phyloP scores from a whole-genome alignment of 2,329 filamentous ascomycete genomes.

The Epichloe glyceriae region DNA sequence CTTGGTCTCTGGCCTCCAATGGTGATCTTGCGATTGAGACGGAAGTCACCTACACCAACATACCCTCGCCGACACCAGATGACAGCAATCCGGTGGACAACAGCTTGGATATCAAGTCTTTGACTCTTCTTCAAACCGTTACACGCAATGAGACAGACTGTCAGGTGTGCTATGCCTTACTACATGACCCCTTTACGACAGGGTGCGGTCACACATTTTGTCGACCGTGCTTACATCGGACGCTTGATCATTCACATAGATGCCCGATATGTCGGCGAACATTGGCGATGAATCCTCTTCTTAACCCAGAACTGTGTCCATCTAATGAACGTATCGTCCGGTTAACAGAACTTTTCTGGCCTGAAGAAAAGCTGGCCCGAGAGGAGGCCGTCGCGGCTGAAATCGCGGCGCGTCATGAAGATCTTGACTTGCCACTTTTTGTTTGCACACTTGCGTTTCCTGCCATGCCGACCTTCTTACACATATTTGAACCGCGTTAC shows the following conservation, averaged over 20 bases:
- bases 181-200: slow-evolving; percentile 73
- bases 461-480: slow-evolving; percentile 69
- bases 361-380: slow-evolving; percentile 48
- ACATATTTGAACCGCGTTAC: slow-evolving; percentile 89
- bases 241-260: slow-evolving; percentile 62
- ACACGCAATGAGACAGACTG: slow-evolving; percentile 67
- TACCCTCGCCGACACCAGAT: slow-evolving; percentile 7
- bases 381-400: slow-evolving; percentile 42
- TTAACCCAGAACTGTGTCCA: slow-evolving; percentile 28
- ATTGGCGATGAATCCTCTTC: slow-evolving; percentile 37
- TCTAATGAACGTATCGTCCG: slow-evolving; percentile 50
- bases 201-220: slow-evolving; percentile 86
- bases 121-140: slow-evolving; percentile 47
- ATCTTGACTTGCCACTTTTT: slow-evolving; percentile 58
- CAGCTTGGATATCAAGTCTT: slow-evolving; percentile 1
- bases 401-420: slow-evolving; percentile 39
- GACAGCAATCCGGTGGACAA: background rate
- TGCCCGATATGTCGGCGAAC: slow-evolving; percentile 70
- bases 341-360: slow-evolving; percentile 57
- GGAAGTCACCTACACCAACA: slow-evolving; percentile 37
- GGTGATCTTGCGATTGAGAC: slow-evolving; percentile 45
- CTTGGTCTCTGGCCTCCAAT: slow-evolving; percentile 51
- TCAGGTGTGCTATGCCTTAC: slow-evolving; percentile 73
- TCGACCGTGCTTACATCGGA: slow-evolving; percentile 61
- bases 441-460: slow-evolving; percentile 75